phyloP scores from a whole-genome alignment of 371 early-diverging fungal species.

The Smittium culicis region DNA sequence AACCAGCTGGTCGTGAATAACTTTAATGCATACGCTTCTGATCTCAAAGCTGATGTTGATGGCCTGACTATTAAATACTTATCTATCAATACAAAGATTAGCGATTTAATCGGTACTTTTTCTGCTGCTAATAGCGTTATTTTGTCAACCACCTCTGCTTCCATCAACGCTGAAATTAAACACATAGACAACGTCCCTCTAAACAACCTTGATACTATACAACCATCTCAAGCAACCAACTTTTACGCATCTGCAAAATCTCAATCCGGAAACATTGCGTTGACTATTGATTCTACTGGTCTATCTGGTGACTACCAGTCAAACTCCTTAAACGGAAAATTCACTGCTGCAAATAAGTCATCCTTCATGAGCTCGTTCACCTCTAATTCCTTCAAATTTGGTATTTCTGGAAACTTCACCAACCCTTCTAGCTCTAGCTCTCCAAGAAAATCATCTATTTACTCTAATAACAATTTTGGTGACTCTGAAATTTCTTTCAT shows the following conservation, averaged over 20 bases:
- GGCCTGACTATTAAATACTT: neutral
- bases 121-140: neutral
- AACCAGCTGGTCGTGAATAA: neutral
- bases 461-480: neutral
- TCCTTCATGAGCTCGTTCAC: neutral
- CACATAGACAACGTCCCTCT: neutral
- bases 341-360: neutral
- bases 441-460: neutral
- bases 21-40: neutral
- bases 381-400: neutral
- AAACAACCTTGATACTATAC: neutral
- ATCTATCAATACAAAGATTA: neutral
- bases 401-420: neutral
- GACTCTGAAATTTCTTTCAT: neutral
- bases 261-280: neutral
- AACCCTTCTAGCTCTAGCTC: neutral
- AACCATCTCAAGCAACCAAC: neutral
- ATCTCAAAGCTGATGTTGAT: neutral
- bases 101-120: neutral
- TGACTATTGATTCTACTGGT: neutral
- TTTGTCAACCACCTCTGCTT: neutral
- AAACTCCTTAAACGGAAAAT: neutral
- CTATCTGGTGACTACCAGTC: neutral
- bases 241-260: neutral
- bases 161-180: neutral